Evolutionary conservation across 2,329 filamentous ascomycete species (phyloP).

Genomic region (Sphaerulina musiva): DNA sequence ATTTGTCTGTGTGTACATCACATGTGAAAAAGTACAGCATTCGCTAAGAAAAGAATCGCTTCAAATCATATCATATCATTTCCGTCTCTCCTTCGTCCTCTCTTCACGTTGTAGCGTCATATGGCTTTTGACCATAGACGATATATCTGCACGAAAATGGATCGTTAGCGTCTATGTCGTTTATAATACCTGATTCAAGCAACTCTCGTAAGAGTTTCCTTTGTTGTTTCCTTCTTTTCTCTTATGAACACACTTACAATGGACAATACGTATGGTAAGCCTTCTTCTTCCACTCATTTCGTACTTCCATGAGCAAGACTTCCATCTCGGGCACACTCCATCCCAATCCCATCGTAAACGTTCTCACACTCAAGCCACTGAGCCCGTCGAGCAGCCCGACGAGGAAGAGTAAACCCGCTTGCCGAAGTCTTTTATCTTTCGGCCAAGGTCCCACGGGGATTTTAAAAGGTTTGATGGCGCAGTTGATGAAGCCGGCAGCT

Average conservation of each 20-base stretch:
- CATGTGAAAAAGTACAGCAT: too few relatives aligned
- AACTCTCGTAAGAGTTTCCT: too few relatives aligned
- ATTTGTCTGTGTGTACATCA: too few relatives aligned
- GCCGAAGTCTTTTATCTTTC: slow-evolving; percentile 24
- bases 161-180: neutral
- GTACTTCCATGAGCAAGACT: slow-evolving; percentile 26
- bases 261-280: slow-evolving; percentile 27
- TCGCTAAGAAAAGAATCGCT: too few relatives aligned
- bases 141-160: slow-evolving; percentile 20
- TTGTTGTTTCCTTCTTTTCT: too few relatives aligned
- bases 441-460: slow-evolving; percentile 30
- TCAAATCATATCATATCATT: neutral
- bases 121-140: slow-evolving; percentile 27
- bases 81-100: neutral
- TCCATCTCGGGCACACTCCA: slow-evolving; percentile 29
- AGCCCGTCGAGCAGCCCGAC: slow-evolving; percentile 26
- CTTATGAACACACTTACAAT: slow-evolving; percentile 16
- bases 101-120: slow-evolving; percentile 2
- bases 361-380: slow-evolving; percentile 24
- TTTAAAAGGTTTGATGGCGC: slow-evolving; percentile 26
- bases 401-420: slow-evolving; percentile 24
- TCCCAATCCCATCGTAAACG: slow-evolving; percentile 26
- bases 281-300: slow-evolving; percentile 24
- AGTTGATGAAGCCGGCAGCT: slow-evolving; percentile 32
- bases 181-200: neutral